Evolutionary conservation across 352 stramenopile species (phyloP), one percentile per base, ranked within the genome.

Genomic region (Thalassiosira hispida): DNA sequence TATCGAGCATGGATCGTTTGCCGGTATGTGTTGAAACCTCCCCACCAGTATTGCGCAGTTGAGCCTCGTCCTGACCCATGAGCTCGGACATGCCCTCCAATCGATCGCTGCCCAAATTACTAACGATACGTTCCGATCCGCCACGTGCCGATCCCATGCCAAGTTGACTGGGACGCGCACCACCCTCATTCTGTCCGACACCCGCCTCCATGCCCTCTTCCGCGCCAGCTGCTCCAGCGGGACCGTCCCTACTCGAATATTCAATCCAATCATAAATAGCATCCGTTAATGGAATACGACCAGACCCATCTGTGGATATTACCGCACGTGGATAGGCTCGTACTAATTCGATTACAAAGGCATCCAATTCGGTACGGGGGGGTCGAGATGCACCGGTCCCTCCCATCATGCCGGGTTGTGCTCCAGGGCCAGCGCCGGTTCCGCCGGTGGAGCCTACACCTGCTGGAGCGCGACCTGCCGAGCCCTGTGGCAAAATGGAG

Each of bases 251-350:
- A 20, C 25, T 66, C 9, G 68, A 71, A 59, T 71, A 80, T 7
- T 79, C 68, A 35, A 80, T 84, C 76, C 69, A 84, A 68, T 80
- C 69, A 47, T 73, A 76, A 68, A 80, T 80, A 2, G 69, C 62
- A 62, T 79, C 68, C 8, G 53, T 65, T 2, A 80, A 22, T 14
- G 76, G 76, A 38, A 75, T 79, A 8, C 76, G 44, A 9, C 68
- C 76, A 8, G 33, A 61, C 6, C 31, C 55, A 42, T 77, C 68
- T 5, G 63, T 69, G 9, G 47, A 73, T 40, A 84, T 77, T 8
- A 75, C 40, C 12, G 49, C 44, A 23, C 71, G 60, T 0, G 76
- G 76, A 61, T 71, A 80, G 12, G 76, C 59, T 20, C 55, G n/a
- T 1, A 72, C 64, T 22, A 84, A 59, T 46, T 84, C 76, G 5